Percentiles rank a stretch among this genome's conserved stretches.
These are phyloP conservation scores for Closterium sp. DNA, from an alignment of 139 green algal genomes.

Conservation along the genomic window DNA sequence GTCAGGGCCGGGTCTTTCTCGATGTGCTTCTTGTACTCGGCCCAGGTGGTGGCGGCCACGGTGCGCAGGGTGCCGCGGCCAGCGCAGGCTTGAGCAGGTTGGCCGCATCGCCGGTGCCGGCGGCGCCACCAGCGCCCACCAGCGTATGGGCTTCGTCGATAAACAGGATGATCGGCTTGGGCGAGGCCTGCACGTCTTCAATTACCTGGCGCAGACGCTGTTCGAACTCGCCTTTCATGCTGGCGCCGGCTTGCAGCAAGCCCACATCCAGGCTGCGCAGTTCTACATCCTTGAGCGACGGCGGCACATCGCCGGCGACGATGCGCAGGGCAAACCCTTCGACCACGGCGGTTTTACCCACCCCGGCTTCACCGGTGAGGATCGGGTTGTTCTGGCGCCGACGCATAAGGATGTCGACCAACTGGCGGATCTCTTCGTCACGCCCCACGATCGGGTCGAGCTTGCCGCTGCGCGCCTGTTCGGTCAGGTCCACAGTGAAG, in stretches of 20 bases:
- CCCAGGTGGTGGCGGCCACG: constrained; percentile 36
- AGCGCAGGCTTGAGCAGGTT: constrained; percentile 86
- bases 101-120: constrained; percentile 69
- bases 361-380: no score
- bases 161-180: constrained; percentile 55
- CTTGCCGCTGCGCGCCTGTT: background rate
- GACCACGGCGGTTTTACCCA: constrained; percentile 50
- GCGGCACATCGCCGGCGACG: constrained; percentile 74
- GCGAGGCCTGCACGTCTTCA: constrained; percentile 61
- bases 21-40: constrained; percentile 57
- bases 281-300: constrained; percentile 54
- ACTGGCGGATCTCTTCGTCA: constrained; percentile 18
- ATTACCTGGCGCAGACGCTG: constrained; percentile 50
- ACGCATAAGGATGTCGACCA: constrained; percentile 10
- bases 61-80: constrained; percentile 56
- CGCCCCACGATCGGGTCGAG: constrained; percentile 44
- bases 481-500: background rate
- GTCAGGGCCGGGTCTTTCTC: constrained; percentile 55
- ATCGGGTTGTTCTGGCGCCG: constrained; percentile 50
- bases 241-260: constrained; percentile 47
- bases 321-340: constrained; percentile 88
- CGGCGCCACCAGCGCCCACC: constrained; percentile 61
- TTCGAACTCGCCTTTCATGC: constrained; percentile 60
- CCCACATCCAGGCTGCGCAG: background rate
- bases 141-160: constrained; percentile 61